Evolutionary conservation across 805 yeast genomes (phyloP).

Genomic region (Ogataea nonfermentans): DNA sequence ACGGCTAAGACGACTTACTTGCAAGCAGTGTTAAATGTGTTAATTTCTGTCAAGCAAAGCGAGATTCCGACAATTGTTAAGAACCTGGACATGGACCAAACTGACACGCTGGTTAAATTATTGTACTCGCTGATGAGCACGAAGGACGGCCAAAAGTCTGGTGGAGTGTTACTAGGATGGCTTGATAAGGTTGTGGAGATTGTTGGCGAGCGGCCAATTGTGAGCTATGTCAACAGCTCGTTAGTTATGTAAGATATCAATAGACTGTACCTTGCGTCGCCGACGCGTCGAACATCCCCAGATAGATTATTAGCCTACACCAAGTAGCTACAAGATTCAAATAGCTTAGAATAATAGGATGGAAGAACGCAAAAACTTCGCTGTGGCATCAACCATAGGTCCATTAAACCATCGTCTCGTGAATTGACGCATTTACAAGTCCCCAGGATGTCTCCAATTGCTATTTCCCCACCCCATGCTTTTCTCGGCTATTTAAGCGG

Average conservation of each 20-base stretch:
- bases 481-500: constrained; percentile 11
- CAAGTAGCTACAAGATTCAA: no score
- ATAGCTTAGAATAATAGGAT: no score
- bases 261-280: constrained; percentile 2
- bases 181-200: constrained; percentile 82
- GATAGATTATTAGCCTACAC: no score
- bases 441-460: no score
- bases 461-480: constrained; percentile 2
- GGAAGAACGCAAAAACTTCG: no score
- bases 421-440: no score
- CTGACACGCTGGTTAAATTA: constrained; percentile 77
- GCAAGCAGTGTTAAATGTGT: constrained; percentile 62
- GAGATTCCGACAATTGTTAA: constrained; percentile 66
- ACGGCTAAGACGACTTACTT: constrained; percentile 52
- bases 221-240: constrained; percentile 62
- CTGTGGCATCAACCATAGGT: no score
- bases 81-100: constrained; percentile 59
- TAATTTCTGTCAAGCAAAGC: constrained; percentile 61
- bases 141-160: constrained; percentile 76
- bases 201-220: constrained; percentile 87
- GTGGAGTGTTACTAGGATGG: constrained; percentile 87
- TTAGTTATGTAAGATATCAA: constrained; percentile 9
- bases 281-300: constrained; percentile 6
- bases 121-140: constrained; percentile 82
- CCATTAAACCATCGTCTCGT: no score